Base-by-base conservation (phyloP, 1,139 yeast genomes). In the Entelexis sorbosivorans region DNA sequence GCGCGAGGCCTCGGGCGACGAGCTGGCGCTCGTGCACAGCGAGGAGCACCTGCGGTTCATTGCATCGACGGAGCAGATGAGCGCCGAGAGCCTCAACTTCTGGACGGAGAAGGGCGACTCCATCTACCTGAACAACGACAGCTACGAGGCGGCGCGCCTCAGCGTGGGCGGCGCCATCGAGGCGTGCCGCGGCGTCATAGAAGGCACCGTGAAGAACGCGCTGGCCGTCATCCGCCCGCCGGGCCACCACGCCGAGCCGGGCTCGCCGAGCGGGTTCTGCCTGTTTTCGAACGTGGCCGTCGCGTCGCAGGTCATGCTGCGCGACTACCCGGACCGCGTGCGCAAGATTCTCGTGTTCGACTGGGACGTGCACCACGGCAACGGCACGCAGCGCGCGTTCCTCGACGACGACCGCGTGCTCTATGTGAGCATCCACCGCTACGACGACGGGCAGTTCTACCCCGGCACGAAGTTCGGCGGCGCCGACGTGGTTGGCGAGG, bases 171-270 rank as follows among this genome's bases (percentile, higher is more conserved):
- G 98, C 29, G 82, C 95, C 31, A 91, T 93, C 49, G 98, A 91
- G 66, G 95, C 96, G 0, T 89, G 97, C 66, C 79, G 81, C 59
- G 96, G 97, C 0, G 98, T 93, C 19, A 83, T 91, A 11, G 97
- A 89, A 65, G 95, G 96, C 1, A 72, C 74, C 53, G 97, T 89
- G 31, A 88, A 88, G 63, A 93, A 93, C 64, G 82, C 96, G 0
- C 66, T 93, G 52, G 99, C 98, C 0, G 86, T 93, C 14, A 96
- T 93, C 14, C 77, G 99, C 58, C 99, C 99, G 1, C 99, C 99
- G 0, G 99, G 99, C 2, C 99, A 93, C 68, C 99, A 93, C 64
- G 97, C 98, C 1, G 99, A 93, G 63, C 97, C 99, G 1, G 93
- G 87, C 57, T 73, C 88, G 19, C 95, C 98, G 0, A 97, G 96